phyloP scores from a whole-genome alignment of 345 rosid species.

The Eucalyptus erythrocorys region DNA sequence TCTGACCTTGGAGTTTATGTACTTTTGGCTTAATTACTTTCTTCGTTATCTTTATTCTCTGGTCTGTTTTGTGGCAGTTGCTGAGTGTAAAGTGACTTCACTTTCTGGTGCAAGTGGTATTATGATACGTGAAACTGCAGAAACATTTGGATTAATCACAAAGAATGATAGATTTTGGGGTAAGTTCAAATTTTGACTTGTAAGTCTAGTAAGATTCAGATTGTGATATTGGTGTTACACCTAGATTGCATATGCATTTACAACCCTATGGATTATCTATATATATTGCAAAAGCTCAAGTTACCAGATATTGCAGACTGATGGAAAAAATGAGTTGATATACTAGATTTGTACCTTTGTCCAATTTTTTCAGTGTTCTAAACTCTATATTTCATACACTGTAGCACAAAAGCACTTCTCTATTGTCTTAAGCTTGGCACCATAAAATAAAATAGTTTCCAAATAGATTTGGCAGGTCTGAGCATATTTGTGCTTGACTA shows the following conservation, averaged over 20 bases:
- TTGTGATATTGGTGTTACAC: neutral
- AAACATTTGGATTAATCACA: slow-evolving; percentile 75
- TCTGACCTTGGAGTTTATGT: neutral
- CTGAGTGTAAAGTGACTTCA: slow-evolving; percentile 50
- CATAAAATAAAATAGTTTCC: neutral
- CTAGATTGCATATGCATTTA: neutral
- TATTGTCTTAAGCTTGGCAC: neutral
- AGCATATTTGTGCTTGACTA: neutral
- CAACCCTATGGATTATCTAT: neutral
- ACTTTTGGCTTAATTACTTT: neutral
- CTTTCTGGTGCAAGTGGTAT: slow-evolving; percentile 64
- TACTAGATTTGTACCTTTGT: neutral
- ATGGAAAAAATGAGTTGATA: neutral
- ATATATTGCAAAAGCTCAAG: neutral
- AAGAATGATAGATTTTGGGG: slow-evolving; percentile 54
- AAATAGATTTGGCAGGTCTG: neutral
- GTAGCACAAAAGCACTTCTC: neutral
- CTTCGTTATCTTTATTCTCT: neutral
- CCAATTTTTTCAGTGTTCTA: neutral
- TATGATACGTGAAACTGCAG: slow-evolving; percentile 85
- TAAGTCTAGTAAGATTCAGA: neutral
- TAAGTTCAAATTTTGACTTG: slow-evolving; percentile 1
- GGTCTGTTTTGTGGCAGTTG: slow-evolving; percentile 32
- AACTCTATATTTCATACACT: neutral
- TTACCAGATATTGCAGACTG: neutral